A percentile compares a stretch with the other conserved stretches of the same genome.
Conservation (phyloP, 2,329 filamentous ascomycete genomes). For the Aspergillus sp. region DNA sequence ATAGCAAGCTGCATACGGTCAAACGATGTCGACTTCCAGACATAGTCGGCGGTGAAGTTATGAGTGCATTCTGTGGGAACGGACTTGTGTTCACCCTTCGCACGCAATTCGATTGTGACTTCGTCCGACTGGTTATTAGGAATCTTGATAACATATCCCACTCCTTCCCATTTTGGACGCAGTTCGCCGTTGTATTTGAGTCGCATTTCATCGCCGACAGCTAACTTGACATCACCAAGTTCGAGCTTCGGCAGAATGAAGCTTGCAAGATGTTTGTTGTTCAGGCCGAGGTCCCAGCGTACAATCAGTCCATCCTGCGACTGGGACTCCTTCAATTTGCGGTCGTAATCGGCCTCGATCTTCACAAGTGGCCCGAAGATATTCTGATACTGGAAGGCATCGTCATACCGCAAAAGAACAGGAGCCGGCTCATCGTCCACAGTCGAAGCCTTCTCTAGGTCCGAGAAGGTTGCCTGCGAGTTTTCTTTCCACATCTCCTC, state of each 20-base stretch:
- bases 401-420: constrained; percentile 87
- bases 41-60: constrained; percentile 97
- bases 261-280: constrained; percentile 93
- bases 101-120: constrained; percentile 86
- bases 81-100: constrained; percentile 90
- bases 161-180: constrained; percentile 86
- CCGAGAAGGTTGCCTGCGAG: constrained; percentile 73
- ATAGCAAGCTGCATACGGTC: constrained; percentile 98
- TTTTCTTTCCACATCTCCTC: constrained; percentile 99
- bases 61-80: constrained; percentile 93
- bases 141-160: constrained; percentile 98
- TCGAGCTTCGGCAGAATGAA: constrained; percentile 96
- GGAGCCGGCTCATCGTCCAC: constrained; percentile 93
- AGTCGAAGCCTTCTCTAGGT: constrained; percentile 81
- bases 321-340: constrained; percentile 96
- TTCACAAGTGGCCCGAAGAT: constrained; percentile 97
- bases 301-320: constrained; percentile 93
- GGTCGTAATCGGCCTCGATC: constrained; percentile 98
- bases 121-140: constrained; percentile 98
- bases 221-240: constrained; percentile 92
- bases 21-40: constrained; percentile 99
- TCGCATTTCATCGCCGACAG: constrained; percentile 97
- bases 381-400: constrained; percentile 97
- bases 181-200: constrained; percentile 93
- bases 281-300: constrained; percentile 88